A percentile compares a stretch with the other conserved stretches of the same genome.
These are phyloP conservation scores for Selenicereus undatus DNA, from an alignment of 148 eudicot species.

Conservation along the genomic window DNA sequence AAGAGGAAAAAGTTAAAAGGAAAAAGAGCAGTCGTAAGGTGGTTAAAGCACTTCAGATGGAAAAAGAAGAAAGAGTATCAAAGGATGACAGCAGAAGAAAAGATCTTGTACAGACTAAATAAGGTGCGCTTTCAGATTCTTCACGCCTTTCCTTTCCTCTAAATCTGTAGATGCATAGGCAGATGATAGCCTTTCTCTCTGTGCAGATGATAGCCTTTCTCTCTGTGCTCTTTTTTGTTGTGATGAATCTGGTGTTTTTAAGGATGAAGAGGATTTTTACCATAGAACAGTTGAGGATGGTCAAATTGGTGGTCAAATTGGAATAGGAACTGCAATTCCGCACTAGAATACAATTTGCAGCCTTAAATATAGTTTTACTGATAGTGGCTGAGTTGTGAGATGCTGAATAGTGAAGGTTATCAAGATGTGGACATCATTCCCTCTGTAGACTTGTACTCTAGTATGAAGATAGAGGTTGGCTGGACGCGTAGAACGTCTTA, in stretches of 20 bases:
- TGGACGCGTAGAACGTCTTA: not conserved
- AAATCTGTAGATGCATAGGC: not conserved
- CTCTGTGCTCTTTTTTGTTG: not conserved
- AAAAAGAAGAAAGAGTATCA: slow-evolving; percentile 81
- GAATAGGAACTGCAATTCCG: not conserved
- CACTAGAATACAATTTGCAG: not conserved
- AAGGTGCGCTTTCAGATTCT: slow-evolving; percentile 48
- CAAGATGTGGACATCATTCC: not conserved
- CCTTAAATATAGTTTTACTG: not conserved
- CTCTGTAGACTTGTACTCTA: too few relatives aligned
- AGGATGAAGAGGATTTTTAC: not conserved
- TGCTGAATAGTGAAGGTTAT: not conserved
- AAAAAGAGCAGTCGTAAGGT: slow-evolving; percentile 84
- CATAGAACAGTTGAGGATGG: not conserved
- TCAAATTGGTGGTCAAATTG: not conserved
- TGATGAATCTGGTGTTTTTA: not conserved
- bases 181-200: slow-evolving; percentile 5
- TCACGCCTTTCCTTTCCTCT: not conserved
- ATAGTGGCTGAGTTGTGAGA: too few relatives aligned
- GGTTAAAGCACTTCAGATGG: slow-evolving; percentile 85
- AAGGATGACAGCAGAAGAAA: slow-evolving; percentile 88
- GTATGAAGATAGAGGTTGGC: not conserved
- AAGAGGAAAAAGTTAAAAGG: slow-evolving; percentile 91
- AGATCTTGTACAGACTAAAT: slow-evolving; percentile 58
- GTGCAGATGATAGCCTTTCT: not conserved